phyloP scores from a whole-genome alignment of 2,329 filamentous ascomycete species.

The Fusarium buxicola region DNA sequence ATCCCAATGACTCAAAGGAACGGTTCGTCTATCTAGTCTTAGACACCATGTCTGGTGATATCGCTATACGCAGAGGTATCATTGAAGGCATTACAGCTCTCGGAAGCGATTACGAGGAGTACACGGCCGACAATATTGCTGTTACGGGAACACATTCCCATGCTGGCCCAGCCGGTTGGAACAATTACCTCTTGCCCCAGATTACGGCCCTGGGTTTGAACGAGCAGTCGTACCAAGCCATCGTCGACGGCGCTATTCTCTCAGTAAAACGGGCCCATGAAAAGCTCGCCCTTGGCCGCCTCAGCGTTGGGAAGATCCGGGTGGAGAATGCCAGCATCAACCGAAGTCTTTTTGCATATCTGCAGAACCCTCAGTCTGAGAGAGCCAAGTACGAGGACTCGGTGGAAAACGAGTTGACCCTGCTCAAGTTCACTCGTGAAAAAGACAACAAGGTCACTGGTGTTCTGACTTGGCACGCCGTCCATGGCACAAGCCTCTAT shows the following conservation, averaged over 20 bases:
- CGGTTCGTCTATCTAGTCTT: constrained; percentile 89
- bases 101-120: constrained; percentile 78
- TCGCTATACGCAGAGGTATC: constrained; percentile 88
- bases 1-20: constrained; percentile 72
- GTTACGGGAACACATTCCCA: constrained; percentile 95
- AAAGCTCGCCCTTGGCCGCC: constrained; percentile 64
- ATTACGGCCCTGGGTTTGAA: constrained; percentile 89
- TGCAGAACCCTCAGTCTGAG: constrained; percentile 84
- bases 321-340: constrained; percentile 86
- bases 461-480: constrained; percentile 89
- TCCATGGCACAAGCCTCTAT: constrained; percentile 90
- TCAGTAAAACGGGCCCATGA: constrained; percentile 85
- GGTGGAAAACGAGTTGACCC: constrained; percentile 72
- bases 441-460: constrained; percentile 82
- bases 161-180: constrained; percentile 89
- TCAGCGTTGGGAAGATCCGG: constrained; percentile 76
- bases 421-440: constrained; percentile 80
- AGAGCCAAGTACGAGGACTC: constrained; percentile 72
- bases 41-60: constrained; percentile 89
- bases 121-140: constrained; percentile 84
- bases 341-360: constrained; percentile 87
- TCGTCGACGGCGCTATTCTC: constrained; percentile 85
- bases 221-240: constrained; percentile 86
- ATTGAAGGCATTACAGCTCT: constrained; percentile 77
- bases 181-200: constrained; percentile 94